These are phyloP conservation scores for Candida hispaniensis DNA, from an alignment of 805 yeast genomes.

Conservation along the genomic window DNA sequence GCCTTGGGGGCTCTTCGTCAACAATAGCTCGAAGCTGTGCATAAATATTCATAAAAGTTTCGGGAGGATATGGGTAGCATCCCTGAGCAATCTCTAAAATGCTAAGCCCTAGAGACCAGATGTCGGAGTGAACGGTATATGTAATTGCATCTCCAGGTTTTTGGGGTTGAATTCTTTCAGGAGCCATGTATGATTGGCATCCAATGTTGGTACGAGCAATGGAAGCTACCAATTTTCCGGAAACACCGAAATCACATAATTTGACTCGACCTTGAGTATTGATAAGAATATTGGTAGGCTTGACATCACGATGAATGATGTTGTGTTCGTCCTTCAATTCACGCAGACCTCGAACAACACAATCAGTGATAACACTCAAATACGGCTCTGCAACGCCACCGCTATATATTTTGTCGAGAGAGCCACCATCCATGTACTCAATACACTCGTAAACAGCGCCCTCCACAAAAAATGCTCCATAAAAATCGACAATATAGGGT, in stretches of 20 bases:
- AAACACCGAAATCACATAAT: constrained; percentile 83
- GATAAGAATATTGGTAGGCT: constrained; percentile 79
- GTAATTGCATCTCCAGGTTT: constrained; percentile 60
- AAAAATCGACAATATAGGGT: constrained; percentile 88
- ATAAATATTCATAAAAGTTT: constrained; percentile 79
- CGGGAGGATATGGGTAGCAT: constrained; percentile 92
- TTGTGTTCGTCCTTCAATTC: constrained; percentile 75
- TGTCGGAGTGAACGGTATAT: constrained; percentile 85
- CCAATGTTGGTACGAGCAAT: constrained; percentile 86
- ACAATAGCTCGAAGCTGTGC: constrained; percentile 92
- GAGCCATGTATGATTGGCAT: constrained; percentile 93
- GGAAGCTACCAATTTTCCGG: constrained; percentile 85
- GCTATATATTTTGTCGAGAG: constrained; percentile 69
- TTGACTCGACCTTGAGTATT: constrained; percentile 70
- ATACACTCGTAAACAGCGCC: constrained; percentile 95
- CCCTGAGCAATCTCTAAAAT: constrained; percentile 85
- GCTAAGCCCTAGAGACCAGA: constrained; percentile 86
- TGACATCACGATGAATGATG: constrained; percentile 84
- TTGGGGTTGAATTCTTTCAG: constrained; percentile 66
- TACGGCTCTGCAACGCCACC: constrained; percentile 60
- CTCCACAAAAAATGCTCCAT: constrained; percentile 91
- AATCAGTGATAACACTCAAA: constrained; percentile 63
- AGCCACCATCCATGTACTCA: constrained; percentile 90
- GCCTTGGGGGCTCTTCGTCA: constrained; percentile 84
- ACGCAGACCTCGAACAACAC: constrained; percentile 64